Evolutionary conservation across 2,329 filamentous ascomycete genomes (phyloP), one percentile per base, ranked within the genome.

Genomic region (Shiraia bambusicola): DNA sequence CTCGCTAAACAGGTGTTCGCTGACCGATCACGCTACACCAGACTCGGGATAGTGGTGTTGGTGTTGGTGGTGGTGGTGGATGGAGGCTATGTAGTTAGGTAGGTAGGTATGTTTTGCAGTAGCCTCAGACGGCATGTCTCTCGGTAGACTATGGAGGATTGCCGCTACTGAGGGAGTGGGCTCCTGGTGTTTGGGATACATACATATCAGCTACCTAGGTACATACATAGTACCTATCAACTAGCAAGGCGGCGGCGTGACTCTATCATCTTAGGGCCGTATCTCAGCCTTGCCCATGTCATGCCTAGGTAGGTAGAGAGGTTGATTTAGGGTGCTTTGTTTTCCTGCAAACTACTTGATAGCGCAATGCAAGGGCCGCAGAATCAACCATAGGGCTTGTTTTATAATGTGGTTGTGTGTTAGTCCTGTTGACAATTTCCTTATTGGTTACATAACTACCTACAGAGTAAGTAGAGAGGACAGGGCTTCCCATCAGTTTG

Each of bases 61-160:
- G n/a, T n/a, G n/a, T n/a, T n/a, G n/a, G n/a, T n/a, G n/a, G n/a
- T n/a, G n/a, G n/a, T n/a, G n/a, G n/a, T n/a, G 32, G 34, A 33
- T 13, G 28, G 22, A 35, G 29, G 40, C 38, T 34, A 42, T 37
- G 19, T 29, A n/a, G n/a, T n/a, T n/a, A n/a, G n/a, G n/a, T n/a
- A n/a, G n/a, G n/a, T n/a, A n/a, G n/a, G n/a, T n/a, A 50, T 51
- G 49, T 58, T 47, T 48, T 52, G 55, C 58, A 49, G 57, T 59
- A 59, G 52, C 49, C 37, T 37, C 35, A 30, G 38, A 41, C 35
- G 32, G 32, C 35, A 35, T 32, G 27, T 41, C 30, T 13, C 17
- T 36, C 19, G 32, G 31, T 28, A 37, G 26, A 15, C 25, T 28
- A 14, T 24, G 38, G 31, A 41, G 38, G 38, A 41, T 41, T 41